Conservation (phyloP, 106 monocot species). For the Platanthera guangdongensis region DNA sequence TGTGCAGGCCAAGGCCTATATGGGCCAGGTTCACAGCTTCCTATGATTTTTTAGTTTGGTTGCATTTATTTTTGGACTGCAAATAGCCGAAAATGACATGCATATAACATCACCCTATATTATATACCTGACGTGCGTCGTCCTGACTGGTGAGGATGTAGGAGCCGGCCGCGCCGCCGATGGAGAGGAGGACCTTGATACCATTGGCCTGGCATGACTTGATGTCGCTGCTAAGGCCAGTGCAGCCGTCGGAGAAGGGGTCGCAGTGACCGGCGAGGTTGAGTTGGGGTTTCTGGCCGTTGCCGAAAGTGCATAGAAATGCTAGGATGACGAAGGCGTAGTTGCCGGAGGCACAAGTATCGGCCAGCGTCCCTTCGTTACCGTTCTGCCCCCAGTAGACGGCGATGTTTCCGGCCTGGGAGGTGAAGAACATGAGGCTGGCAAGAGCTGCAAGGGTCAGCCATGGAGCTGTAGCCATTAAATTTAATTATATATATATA, state of each 20-base stretch:
- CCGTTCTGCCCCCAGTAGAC: constrained; percentile 55
- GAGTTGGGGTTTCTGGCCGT: constrained; percentile 10
- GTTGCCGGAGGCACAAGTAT: constrained; percentile 32
- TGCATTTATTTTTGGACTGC: too few relatives aligned
- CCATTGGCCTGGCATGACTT: constrained; percentile 19
- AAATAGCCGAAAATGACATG: too few relatives aligned
- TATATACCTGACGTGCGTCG: constrained; percentile 12
- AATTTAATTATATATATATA: too few relatives aligned
- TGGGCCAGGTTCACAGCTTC: too few relatives aligned
- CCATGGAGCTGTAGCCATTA: too few relatives aligned
- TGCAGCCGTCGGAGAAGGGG: constrained; percentile 11
- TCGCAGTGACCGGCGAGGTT: constrained; percentile 21
- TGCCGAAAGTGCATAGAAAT: constrained; percentile 16
- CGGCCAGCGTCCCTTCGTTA: constrained; percentile 30
- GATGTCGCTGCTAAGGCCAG: constrained; percentile 14
- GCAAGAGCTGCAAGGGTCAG: background rate
- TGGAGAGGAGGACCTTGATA: constrained; percentile 15
- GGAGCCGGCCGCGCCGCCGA: constrained; percentile 16
- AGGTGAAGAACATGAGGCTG: background rate
- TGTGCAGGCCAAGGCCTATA: too few relatives aligned
- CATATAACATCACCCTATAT: too few relatives aligned
- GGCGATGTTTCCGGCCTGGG: constrained; percentile 17
- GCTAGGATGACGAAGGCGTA: constrained; percentile 19
- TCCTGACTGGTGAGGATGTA: constrained; percentile 15
- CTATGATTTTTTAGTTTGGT: too few relatives aligned